Evolutionary conservation across 805 yeast species (phyloP).

Genomic region (Cyberlindnera veronae): DNA sequence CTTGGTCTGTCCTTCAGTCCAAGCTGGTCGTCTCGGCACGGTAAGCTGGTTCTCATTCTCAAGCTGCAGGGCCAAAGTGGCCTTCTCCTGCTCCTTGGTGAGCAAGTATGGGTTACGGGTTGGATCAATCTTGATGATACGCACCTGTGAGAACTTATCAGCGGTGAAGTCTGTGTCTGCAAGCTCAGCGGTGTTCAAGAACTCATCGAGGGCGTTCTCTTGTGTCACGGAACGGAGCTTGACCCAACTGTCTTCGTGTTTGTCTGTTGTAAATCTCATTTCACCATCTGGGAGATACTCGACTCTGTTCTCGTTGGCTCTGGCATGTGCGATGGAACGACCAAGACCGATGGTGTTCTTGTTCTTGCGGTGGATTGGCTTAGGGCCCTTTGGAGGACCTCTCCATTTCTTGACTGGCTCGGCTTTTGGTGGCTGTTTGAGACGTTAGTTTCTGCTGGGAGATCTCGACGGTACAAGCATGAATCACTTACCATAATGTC

Average conservation of each 20-base stretch:
- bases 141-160: constrained; percentile 77
- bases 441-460: neutral
- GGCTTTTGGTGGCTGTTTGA: constrained; percentile 35
- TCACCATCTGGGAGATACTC: constrained; percentile 82
- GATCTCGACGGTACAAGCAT: neutral
- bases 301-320: constrained; percentile 64
- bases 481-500: neutral
- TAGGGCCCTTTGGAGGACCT: constrained; percentile 83
- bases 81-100: constrained; percentile 61
- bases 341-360: constrained; percentile 86
- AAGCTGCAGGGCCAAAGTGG: constrained; percentile 57
- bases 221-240: constrained; percentile 92
- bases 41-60: constrained; percentile 68
- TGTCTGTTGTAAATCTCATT: constrained; percentile 81
- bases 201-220: constrained; percentile 90
- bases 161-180: constrained; percentile 97
- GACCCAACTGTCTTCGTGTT: constrained; percentile 84
- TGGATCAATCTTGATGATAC: constrained; percentile 71
- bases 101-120: constrained; percentile 55
- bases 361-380: constrained; percentile 80
- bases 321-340: constrained; percentile 71
- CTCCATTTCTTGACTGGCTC: constrained; percentile 67
- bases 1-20: constrained; percentile 72
- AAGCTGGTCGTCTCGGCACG: constrained; percentile 89
- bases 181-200: constrained; percentile 89